These are phyloP conservation scores for Betula pendula DNA, from an alignment of 306 rosid genomes.

Conservation along the genomic window DNA sequence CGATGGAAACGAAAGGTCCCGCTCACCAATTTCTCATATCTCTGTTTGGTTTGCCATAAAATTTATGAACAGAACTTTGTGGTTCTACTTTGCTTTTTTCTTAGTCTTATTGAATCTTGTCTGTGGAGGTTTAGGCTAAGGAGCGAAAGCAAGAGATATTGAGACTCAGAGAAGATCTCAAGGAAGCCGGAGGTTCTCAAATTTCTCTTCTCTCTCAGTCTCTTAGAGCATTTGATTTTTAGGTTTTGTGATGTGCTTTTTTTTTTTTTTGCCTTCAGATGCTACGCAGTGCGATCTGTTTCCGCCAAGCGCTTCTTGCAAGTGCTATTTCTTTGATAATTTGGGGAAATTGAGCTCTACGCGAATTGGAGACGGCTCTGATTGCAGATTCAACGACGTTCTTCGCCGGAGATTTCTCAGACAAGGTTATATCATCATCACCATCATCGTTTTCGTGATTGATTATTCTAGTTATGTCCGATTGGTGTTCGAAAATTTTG, in stretches of 20 bases:
- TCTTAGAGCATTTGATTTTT: neutral
- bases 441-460: neutral
- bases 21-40: neutral
- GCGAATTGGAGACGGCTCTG: constrained; percentile 36
- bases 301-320: constrained; percentile 76
- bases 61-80: neutral
- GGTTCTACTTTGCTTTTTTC: neutral
- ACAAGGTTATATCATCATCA: constrained; percentile 51
- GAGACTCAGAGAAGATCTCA: constrained; percentile 74
- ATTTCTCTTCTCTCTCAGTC: constrained; percentile 2
- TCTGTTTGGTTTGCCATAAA: constrained; percentile 13
- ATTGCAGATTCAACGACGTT: constrained; percentile 70
- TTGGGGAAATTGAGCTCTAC: constrained; percentile 54
- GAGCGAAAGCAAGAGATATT: constrained; percentile 81
- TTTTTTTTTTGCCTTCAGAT: constrained; percentile 62
- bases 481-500: constrained; percentile 17
- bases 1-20: constrained; percentile 93
- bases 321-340: constrained; percentile 79
- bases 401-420: constrained; percentile 89
- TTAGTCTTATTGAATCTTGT: constrained; percentile 10
- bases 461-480: neutral
- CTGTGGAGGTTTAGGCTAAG: constrained; percentile 61
- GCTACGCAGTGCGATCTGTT: constrained; percentile 65
- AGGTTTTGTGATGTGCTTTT: neutral
- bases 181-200: constrained; percentile 66